Percentiles rank a stretch among this genome's conserved stretches.
phyloP scores from a whole-genome alignment of 768 basidiomycete species.

The Cystobasidiopsis lactophilus region DNA sequence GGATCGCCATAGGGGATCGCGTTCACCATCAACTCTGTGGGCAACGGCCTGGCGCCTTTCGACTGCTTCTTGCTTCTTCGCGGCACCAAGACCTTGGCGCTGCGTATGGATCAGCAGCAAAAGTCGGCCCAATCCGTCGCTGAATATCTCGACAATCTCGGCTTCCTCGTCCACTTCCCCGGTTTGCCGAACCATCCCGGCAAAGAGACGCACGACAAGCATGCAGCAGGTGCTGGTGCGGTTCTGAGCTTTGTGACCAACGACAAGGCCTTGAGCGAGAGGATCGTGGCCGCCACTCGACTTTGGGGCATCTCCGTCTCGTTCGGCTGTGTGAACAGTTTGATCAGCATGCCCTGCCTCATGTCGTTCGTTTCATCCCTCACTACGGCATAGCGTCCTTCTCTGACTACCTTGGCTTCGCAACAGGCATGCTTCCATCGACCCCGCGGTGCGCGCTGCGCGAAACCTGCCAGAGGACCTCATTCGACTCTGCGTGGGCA shows the following conservation, averaged over 20 bases:
- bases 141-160: constrained; percentile 56
- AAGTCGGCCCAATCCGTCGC: constrained; percentile 61
- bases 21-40: constrained; percentile 77
- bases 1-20: constrained; percentile 42
- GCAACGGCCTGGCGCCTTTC: constrained; percentile 83
- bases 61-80: constrained; percentile 90
- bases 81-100: constrained; percentile 82
- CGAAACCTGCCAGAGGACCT: constrained; percentile 96
- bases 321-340: constrained; percentile 90
- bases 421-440: constrained; percentile 81
- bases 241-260: constrained; percentile 89
- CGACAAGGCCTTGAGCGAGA: constrained; percentile 69
- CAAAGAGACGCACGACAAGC: constrained; percentile 66
- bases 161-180: constrained; percentile 81
- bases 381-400: neutral
- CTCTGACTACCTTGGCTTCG: neutral
- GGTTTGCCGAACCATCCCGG: constrained; percentile 63
- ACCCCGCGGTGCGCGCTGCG: constrained; percentile 78
- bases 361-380: constrained; percentile 67
- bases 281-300: constrained; percentile 73
- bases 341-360: constrained; percentile 97
- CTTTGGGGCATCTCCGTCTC: constrained; percentile 96
- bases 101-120: constrained; percentile 91
- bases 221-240: constrained; percentile 76
- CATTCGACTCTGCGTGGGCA: constrained; percentile 92